Percentiles rank a stretch among this genome's conserved stretches.
Conservation (phyloP, 2,329 filamentous ascomycete species). For the Amauroascus niger region DNA sequence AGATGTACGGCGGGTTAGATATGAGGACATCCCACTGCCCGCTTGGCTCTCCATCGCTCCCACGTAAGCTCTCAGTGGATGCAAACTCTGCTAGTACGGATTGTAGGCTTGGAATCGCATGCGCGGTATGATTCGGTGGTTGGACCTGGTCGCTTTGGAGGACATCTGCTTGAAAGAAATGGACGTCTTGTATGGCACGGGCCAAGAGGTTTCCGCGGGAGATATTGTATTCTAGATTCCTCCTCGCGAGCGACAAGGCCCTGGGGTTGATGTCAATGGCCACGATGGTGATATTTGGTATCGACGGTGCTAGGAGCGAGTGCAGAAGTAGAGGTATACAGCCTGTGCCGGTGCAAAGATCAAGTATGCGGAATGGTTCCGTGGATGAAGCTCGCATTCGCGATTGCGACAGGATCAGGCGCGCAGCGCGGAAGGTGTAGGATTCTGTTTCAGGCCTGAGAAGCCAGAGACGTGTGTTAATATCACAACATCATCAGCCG, state of each 20-base stretch:
- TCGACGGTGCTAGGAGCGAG: conserved; percentile 44
- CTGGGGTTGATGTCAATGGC: conserved; percentile 63
- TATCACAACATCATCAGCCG: not conserved
- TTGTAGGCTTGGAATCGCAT: not conserved
- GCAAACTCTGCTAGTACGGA: conserved; percentile 1
- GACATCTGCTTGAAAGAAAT: conserved; percentile 42
- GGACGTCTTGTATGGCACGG: conserved; percentile 29
- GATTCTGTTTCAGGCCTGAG: conserved; percentile 59
- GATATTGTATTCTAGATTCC: conserved; percentile 53
- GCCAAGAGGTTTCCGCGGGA: conserved; percentile 21
- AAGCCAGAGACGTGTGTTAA: not conserved
- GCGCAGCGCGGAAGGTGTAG: conserved; percentile 50
- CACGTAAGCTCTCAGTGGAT: not conserved
- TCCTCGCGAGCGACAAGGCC: conserved; percentile 56
- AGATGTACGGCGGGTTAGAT: conserved; percentile 89
- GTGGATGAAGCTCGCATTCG: not conserved
- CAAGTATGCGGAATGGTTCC: conserved; percentile 53
- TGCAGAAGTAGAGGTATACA: conserved; percentile 76
- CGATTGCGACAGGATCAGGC: conserved; percentile 28
- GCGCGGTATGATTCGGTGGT: not conserved
- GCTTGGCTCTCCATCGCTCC: not conserved
- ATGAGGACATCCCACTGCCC: conserved; percentile 53
- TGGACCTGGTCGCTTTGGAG: conserved; percentile 17
- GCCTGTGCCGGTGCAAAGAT: conserved; percentile 84
- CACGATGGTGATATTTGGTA: conserved; percentile 42